Evolutionary conservation across 2,329 filamentous ascomycete species (phyloP).

Genomic region (Penicillium griseofulvum): DNA sequence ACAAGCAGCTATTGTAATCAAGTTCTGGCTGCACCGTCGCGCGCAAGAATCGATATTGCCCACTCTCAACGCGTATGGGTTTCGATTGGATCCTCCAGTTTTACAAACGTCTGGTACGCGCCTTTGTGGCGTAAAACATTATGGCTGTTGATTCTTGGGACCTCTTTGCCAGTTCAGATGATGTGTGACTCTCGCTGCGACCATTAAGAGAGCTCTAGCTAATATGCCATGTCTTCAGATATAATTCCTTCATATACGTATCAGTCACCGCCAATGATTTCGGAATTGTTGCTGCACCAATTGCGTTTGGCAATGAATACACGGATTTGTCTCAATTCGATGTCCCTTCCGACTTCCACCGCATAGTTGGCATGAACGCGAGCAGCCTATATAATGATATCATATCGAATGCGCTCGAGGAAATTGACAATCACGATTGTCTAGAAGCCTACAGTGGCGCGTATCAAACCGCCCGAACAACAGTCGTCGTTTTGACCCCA

Average conservation of each 20-base stretch:
- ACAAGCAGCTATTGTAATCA: conserved; percentile 1
- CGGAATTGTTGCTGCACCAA: not conserved
- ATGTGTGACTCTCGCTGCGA: not conserved
- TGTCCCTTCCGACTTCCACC: not conserved
- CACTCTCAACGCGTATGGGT: not conserved
- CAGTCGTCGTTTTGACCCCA: not conserved
- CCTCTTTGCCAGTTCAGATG: not conserved
- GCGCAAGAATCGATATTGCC: not conserved
- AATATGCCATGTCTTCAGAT: not conserved
- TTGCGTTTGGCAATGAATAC: not conserved
- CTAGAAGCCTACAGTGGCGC: not conserved
- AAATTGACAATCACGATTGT: not conserved
- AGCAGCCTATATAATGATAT: not conserved
- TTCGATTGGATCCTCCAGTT: not conserved
- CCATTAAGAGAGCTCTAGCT: not conserved
- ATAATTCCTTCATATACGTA: not conserved
- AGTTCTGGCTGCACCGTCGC: not conserved
- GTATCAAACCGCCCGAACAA: not conserved
- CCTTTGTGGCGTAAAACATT: not conserved
- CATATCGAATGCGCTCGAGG: not conserved
- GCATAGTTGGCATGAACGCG: not conserved
- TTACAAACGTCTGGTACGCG: not conserved
- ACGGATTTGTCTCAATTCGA: not conserved
- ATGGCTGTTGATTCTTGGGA: not conserved
- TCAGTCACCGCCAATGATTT: not conserved